These are phyloP conservation scores for Malassezia dermatis DNA, from an alignment of 1,284 basidiomycete genomes.

Conservation along the genomic window DNA sequence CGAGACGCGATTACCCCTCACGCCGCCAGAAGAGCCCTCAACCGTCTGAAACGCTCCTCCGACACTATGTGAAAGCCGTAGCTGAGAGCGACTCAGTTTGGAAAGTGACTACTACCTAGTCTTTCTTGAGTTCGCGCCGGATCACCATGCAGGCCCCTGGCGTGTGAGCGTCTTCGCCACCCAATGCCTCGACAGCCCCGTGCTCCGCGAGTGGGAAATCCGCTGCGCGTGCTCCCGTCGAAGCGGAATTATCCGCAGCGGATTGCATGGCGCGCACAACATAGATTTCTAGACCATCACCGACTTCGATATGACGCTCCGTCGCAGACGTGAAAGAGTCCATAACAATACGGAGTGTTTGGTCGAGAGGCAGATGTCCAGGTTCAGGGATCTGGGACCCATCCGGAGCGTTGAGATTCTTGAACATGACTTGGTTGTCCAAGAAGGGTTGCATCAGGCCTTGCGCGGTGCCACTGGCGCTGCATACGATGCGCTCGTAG, in stretches of 20 bases:
- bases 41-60: too few species aligned
- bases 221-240: conserved; percentile 14
- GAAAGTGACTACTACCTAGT: conserved; percentile 17
- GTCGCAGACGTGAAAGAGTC: conserved; percentile 45
- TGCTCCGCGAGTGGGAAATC: conserved; percentile 24
- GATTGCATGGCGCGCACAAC: conserved; percentile 27
- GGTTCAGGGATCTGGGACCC: conserved; percentile 31
- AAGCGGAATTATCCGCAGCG: not conserved
- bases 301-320: conserved; percentile 46
- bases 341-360: conserved; percentile 39
- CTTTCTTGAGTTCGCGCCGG: conserved; percentile 44
- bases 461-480: conserved; percentile 44
- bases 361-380: conserved; percentile 32
- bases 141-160: conserved; percentile 41
- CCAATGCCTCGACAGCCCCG: conserved; percentile 37
- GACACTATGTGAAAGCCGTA: too few species aligned
- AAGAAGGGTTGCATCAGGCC: conserved; percentile 46
- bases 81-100: not conserved
- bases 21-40: not conserved
- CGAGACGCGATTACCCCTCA: not conserved
- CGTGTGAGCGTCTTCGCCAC: conserved; percentile 41
- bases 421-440: conserved; percentile 47
- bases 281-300: conserved; percentile 45
- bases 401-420: conserved; percentile 38
- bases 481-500: conserved; percentile 45